Evolutionary conservation across 163 green algal genomes (phyloP).

Genomic region (Scenedesmus sp.): DNA sequence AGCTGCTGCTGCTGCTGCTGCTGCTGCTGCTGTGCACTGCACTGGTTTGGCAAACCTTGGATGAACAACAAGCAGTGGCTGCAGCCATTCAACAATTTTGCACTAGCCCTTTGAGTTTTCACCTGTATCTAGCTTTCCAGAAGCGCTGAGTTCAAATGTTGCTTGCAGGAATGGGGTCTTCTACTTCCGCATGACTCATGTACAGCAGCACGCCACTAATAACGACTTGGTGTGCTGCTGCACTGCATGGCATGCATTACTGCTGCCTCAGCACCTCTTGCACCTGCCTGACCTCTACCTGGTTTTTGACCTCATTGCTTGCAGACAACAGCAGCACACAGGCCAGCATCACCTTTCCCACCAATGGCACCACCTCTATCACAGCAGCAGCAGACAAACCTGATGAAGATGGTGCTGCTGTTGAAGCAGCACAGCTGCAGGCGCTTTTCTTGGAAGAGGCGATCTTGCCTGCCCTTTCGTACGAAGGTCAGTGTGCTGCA

Average conservation of each 20-base stretch:
- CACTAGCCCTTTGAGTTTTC: not conserved
- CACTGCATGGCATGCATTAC: not conserved
- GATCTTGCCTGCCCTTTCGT: not conserved
- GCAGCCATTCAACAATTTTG: not conserved
- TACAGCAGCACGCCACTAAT: not conserved
- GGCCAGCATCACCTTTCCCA: not conserved
- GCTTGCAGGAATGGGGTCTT: not conserved
- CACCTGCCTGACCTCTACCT: not conserved
- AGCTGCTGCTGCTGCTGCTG: not conserved
- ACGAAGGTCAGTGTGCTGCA: not conserved
- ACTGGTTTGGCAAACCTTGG: not conserved
- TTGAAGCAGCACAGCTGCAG: not conserved
- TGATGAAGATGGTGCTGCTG: not conserved
- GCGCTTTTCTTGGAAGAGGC: not conserved
- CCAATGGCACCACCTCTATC: not conserved
- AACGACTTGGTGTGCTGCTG: not conserved
- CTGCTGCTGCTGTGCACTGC: too few relatives aligned
- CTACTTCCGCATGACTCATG: not conserved
- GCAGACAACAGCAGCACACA: slow-evolving; percentile 1
- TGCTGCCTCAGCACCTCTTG: too few relatives aligned
- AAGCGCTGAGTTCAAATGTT: not conserved
- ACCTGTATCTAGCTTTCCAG: not conserved
- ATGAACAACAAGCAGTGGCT: not conserved
- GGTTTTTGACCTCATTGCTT: not conserved
- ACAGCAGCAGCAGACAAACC: slow-evolving; percentile 5